Conservation (phyloP, 1,139 yeast genomes). For the Debaryomyces subglobosus region DNA sequence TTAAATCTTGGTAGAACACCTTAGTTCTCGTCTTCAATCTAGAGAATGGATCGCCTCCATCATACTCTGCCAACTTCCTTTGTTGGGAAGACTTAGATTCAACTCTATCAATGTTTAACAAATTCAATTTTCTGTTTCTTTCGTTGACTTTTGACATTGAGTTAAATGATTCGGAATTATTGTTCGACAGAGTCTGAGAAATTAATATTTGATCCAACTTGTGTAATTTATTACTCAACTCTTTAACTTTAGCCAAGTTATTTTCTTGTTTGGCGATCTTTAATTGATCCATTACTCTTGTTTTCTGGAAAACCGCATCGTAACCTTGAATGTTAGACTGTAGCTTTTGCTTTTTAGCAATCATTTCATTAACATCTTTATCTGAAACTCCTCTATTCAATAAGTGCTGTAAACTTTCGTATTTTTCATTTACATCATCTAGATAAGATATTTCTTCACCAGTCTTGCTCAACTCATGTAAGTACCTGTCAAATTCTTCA, state of each 20-base stretch:
- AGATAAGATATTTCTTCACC: slow-evolving; percentile 63
- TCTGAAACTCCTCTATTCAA: slow-evolving; percentile 69
- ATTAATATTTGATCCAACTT: slow-evolving; percentile 37
- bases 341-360: slow-evolving; percentile 64
- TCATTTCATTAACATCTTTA: slow-evolving; percentile 77
- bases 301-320: slow-evolving; percentile 77
- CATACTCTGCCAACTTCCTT: slow-evolving; percentile 49
- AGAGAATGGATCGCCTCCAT: slow-evolving; percentile 83
- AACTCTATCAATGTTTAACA: slow-evolving; percentile 75
- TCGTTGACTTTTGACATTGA: slow-evolving; percentile 69
- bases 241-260: slow-evolving; percentile 53
- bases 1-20: slow-evolving; percentile 66
- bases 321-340: slow-evolving; percentile 60
- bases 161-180: slow-evolving; percentile 27
- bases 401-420: slow-evolving; percentile 61
- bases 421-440: slow-evolving; percentile 69
- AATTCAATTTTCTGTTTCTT: slow-evolving; percentile 82
- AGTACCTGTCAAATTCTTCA: slow-evolving; percentile 76
- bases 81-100: slow-evolving; percentile 66
- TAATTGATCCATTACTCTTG: slow-evolving; percentile 72
- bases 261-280: slow-evolving; percentile 75
- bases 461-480: slow-evolving; percentile 60
- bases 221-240: slow-evolving; percentile 56
- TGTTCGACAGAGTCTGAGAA: slow-evolving; percentile 25
- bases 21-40: slow-evolving; percentile 85